Conservation (phyloP, 2,329 filamentous ascomycete genomes). For the Albifimbria verrucaria region DNA sequence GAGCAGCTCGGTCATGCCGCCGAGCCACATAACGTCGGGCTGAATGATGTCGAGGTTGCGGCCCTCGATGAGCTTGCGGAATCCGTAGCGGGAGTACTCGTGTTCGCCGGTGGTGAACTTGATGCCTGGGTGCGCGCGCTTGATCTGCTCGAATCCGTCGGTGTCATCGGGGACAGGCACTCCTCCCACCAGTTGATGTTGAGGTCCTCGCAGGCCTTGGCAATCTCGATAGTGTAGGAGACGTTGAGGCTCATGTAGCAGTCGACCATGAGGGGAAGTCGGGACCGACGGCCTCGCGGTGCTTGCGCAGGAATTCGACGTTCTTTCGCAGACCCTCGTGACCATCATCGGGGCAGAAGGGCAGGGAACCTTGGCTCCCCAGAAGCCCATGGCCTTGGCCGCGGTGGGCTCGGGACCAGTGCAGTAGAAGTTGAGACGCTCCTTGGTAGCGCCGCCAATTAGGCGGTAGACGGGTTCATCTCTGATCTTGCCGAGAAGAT, state of each 20-base stretch:
- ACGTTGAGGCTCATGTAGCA: slow-evolving; percentile 98
- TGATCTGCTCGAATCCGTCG: slow-evolving; percentile 85
- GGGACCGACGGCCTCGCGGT: slow-evolving; percentile 79
- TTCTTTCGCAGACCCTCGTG: slow-evolving; percentile 81
- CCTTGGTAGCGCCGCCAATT: slow-evolving; percentile 84
- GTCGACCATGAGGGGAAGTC: slow-evolving; percentile 92
- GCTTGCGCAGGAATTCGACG: slow-evolving; percentile 80
- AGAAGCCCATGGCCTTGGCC: slow-evolving; percentile 84
- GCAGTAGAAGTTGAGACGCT: slow-evolving; percentile 88
- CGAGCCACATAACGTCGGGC: slow-evolving; percentile 97
- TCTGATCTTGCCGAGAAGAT: slow-evolving; percentile 84
- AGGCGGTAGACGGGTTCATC: slow-evolving; percentile 93
- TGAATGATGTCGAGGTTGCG: slow-evolving; percentile 93
- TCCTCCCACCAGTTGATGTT: slow-evolving; percentile 98
- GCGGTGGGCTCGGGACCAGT: slow-evolving; percentile 81
- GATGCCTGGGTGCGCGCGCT: slow-evolving; percentile 82
- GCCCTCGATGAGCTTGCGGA: slow-evolving; percentile 88
- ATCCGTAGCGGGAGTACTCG: slow-evolving; percentile 91
- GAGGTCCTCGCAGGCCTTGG: slow-evolving; percentile 76
- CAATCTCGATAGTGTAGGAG: slow-evolving; percentile 86
- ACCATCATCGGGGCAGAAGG: slow-evolving; percentile 86
- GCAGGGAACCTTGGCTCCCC: slow-evolving; percentile 84
- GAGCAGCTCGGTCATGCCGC: slow-evolving; percentile 86
- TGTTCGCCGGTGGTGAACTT: slow-evolving; percentile 97
- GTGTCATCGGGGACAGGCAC: slow-evolving; percentile 86